Percentiles rank a stretch among this genome's conserved stretches.
phyloP scores from a whole-genome alignment of 2,329 filamentous ascomycete genomes.

The Westerdykella aurantiaca region DNA sequence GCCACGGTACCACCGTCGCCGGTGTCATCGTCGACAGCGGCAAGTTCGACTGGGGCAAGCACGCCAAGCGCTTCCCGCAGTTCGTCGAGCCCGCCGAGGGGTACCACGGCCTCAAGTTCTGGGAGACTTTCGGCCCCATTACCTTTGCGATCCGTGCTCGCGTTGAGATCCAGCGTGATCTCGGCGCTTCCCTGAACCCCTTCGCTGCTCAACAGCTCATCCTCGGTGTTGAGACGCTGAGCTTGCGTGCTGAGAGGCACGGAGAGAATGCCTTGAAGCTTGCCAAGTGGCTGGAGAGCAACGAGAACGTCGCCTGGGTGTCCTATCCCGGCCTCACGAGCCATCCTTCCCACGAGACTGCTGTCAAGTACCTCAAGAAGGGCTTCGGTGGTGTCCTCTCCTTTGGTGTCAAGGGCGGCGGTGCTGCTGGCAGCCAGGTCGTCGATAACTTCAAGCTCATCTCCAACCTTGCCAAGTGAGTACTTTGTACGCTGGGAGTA shows the following conservation, averaged over 20 bases:
- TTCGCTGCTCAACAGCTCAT: conserved; percentile 91
- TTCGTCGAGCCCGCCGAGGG: conserved; percentile 83
- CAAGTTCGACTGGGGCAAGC: conserved; percentile 88
- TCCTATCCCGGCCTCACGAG: conserved; percentile 83
- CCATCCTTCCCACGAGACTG: conserved; percentile 72
- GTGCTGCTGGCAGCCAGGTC: conserved; percentile 73
- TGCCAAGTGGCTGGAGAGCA: conserved; percentile 76
- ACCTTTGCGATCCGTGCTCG: conserved; percentile 80
- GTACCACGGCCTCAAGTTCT: conserved; percentile 92
- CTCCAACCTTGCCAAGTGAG: conserved; percentile 82
- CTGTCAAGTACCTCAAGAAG: conserved; percentile 78
- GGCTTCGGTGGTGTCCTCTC: conserved; percentile 88
- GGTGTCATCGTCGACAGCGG: conserved; percentile 83
- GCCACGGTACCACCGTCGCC: conserved; percentile 86
- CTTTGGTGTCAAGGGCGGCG: conserved; percentile 88
- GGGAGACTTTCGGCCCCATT: conserved; percentile 79
- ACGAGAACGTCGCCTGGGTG: conserved; percentile 83
- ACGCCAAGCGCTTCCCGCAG: conserved; percentile 81
- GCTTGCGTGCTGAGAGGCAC: conserved; percentile 78
- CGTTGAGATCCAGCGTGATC: conserved; percentile 83
- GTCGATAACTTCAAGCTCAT: conserved; percentile 94
- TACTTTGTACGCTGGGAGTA: neutral
- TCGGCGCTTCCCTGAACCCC: conserved; percentile 77
- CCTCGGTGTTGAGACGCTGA: conserved; percentile 83
- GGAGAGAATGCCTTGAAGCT: conserved; percentile 75